Evolutionary conservation across 225 moss, liverwort and hornwort species (phyloP), one percentile per base, ranked within the genome.

Genomic region (Rhytidiadelphus loreus): DNA sequence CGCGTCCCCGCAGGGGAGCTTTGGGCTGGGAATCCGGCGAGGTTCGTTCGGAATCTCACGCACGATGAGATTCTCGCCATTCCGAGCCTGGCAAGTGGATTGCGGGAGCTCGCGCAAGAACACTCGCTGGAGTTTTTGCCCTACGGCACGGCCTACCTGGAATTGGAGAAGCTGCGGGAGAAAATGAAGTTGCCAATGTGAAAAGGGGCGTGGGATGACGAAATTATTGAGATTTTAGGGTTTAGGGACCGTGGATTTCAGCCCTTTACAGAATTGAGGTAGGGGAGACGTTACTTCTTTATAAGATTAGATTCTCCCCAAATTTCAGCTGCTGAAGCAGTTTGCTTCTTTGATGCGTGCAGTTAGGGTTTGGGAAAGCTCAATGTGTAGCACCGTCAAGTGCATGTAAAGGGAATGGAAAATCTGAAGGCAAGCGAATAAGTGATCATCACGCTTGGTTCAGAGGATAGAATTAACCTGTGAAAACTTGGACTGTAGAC

Each of bases 1-100:
- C 94, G 97, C 17, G 96, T 99, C 1, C 98, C 98, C 13, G 85
- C 93, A 13, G 97, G 97, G 19, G 98, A 99, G 93, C 95, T 99
- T 44, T 99, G 98, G 98, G 95, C 95, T 30, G 97, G 98, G 60
- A 99, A 95, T 44, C 98, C 98, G 14, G 98, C 98, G 6, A 93
- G 97, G 77, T 99, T 96, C 56, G 96, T 99, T 2, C 86, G 98
- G 86, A 41, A 90, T 88, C 94, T 99, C 8, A 93, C 95, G 9
- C 83, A 92, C 46, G 98, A 99, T 85, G 98, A 99, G 89, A 96
- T 99, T 86, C 65, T 93, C 28, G 88, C 90, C 81, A 97, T 99
- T 77, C 96, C 97, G 25, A 93, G 78, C 58, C 89, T 99, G 83
- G 98, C 97, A 6, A 94, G 92, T 10, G 95, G 79, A 35, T 85